Percentiles rank a stretch among this genome's conserved stretches.
Conservation (phyloP, 257 asterid genomes). For the Asclepias syriaca region DNA sequence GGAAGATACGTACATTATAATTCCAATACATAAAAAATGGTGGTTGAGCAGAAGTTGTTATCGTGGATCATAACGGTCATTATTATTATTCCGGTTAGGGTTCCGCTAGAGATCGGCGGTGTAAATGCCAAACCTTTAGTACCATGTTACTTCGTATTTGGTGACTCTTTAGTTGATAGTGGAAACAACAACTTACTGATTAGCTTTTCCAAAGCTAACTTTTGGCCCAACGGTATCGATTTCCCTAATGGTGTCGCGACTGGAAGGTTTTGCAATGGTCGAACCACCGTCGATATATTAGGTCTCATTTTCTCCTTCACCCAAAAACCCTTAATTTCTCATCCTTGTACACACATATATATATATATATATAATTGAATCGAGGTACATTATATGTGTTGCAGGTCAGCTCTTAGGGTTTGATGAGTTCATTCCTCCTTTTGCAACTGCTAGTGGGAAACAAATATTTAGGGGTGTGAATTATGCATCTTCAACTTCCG, state of each 20-base stretch:
- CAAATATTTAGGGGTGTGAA: conserved; percentile 62
- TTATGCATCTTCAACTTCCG: conserved; percentile 86
- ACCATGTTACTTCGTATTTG: conserved; percentile 37
- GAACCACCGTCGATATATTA: conserved; percentile 38
- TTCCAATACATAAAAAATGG: no score
- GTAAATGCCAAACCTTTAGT: conserved; percentile 21
- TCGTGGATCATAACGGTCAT: no score
- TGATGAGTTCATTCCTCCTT: conserved; percentile 50
- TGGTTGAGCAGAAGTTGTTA: no score
- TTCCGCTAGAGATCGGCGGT: no score
- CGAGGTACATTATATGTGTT: no score
- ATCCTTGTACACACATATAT: no score
- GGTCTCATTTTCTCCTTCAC: neutral
- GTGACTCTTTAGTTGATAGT: conserved; percentile 40
- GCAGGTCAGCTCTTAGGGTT: conserved; percentile 72
- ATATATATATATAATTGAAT: no score
- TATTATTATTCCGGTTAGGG: no score
- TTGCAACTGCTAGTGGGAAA: conserved; percentile 47
- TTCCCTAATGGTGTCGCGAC: conserved; percentile 29
- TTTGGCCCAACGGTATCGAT: conserved; percentile 39
- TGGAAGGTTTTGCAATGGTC: conserved; percentile 37
- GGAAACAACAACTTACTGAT: conserved; percentile 33
- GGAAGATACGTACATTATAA: no score
- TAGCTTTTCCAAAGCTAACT: conserved; percentile 33
- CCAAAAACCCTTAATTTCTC: no score